Conservation (phyloP, 2,329 filamentous ascomycete genomes). For the Colletotrichum coccodes region DNA sequence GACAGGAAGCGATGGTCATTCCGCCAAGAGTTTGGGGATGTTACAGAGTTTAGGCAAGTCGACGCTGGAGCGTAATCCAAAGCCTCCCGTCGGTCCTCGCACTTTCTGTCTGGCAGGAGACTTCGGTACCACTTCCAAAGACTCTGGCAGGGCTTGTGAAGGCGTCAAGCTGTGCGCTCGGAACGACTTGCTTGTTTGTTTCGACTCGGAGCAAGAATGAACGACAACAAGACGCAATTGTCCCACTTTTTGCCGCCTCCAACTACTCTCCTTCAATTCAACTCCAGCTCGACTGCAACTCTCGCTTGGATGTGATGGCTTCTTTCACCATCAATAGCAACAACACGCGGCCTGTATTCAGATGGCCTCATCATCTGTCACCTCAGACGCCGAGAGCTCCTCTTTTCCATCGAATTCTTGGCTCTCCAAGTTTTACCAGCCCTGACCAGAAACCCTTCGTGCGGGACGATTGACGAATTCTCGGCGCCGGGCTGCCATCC, state of each 20-base stretch:
- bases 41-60: conserved; percentile 24
- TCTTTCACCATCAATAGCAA: conserved; percentile 11
- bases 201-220: conserved; percentile 22
- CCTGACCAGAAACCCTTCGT: conserved; percentile 21
- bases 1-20: conserved; percentile 9
- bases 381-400: conserved; percentile 20
- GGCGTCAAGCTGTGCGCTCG: conserved; percentile 9
- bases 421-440: conserved; percentile 23
- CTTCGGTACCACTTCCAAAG: background rate
- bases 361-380: background rate
- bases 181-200: conserved; percentile 27
- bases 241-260: conserved; percentile 10
- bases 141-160: background rate
- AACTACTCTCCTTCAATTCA: conserved; percentile 8
- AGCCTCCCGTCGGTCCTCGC: background rate
- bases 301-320: conserved; percentile 7
- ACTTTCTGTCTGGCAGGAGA: background rate
- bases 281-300: background rate
- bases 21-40: conserved; percentile 32
- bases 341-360: conserved; percentile 5
- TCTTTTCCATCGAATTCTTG: conserved; percentile 19
- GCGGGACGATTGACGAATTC: conserved; percentile 27
- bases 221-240: conserved; percentile 10
- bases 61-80: conserved; percentile 15
- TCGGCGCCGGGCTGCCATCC: conserved; percentile 21